Base-by-base conservation (phyloP, 441 rosid genomes). In the Syzygium syzygioides region DNA sequence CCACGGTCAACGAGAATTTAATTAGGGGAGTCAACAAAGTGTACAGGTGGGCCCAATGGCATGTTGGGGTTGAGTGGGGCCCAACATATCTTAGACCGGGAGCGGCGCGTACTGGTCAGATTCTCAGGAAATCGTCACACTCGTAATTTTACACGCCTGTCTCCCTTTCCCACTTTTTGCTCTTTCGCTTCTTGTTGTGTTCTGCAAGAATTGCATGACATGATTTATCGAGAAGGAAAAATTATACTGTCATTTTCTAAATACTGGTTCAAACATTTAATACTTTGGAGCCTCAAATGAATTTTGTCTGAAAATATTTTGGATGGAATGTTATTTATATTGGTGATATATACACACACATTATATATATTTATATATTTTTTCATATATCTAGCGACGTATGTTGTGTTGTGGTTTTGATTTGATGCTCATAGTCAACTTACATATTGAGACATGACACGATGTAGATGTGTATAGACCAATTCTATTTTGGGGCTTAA, bases 81-180 rank as follows among this genome's bases (percentile, higher is more conserved):
- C 57, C 57, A 7, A 52, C 17, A 0, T 1, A 1, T 7, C 57
- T 19, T 55, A 0, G 57, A 19, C 9, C 0, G 25, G 15, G 54
- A 14, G 54, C 54, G 14, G 17, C 15, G 54, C 54, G 14, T 52
- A 13, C 5, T 52, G 9, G 10, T 19, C 4, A 1, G 25, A 55
- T 55, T 55, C 57, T 55, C 4, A 55, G 25, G 4, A 55, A 55
- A 55, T 55, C 55, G 5, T 54, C 55, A 54, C 7, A 1, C 4
- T 55, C 3, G 1, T 19, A 0, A 55, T 1, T 55, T 19, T 55
- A 3, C 9, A 1, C 25, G 9, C 25, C 25, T 7, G 9, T 3
- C 9, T 18, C 20, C 23, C 57, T 14, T 18, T 57, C 14, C 32
- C 18, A 57, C 30, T n/a, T 60, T 60, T 55, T 55, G 25, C 57